phyloP scores from a whole-genome alignment of 2,329 filamentous ascomycete genomes.

The Aspergillus sp. region DNA sequence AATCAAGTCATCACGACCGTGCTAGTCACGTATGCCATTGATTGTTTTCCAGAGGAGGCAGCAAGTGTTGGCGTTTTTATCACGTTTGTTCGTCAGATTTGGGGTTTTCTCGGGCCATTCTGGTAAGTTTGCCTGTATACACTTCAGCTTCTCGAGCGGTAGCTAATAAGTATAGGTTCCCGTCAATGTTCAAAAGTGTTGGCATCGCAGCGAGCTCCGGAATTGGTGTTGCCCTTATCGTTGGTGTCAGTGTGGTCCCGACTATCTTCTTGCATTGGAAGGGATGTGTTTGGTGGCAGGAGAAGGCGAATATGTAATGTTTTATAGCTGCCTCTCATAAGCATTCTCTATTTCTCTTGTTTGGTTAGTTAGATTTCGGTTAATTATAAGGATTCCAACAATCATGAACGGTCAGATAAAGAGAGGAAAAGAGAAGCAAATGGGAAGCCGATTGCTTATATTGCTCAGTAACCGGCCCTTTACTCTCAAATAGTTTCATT shows the following conservation, averaged over 20 bases:
- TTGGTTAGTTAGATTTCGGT: no score
- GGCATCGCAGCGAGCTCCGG: constrained; percentile 26
- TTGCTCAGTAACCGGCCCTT: no score
- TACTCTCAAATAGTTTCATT: no score
- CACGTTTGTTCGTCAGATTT: constrained; percentile 46
- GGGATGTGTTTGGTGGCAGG: constrained; percentile 16
- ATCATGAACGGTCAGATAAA: no score
- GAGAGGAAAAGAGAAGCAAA: no score
- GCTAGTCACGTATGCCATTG: constrained; percentile 54
- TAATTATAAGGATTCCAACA: no score
- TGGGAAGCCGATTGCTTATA: no score
- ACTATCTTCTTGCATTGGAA: constrained; percentile 24
- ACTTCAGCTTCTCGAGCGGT: no score
- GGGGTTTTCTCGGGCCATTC: constrained; percentile 34
- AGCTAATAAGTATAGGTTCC: constrained; percentile 19
- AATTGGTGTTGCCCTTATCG: constrained; percentile 23
- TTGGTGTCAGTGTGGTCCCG: constrained; percentile 26
- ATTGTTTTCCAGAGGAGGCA: constrained; percentile 51
- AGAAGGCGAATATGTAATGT: background rate
- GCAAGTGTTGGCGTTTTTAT: constrained; percentile 57
- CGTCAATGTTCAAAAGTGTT: constrained; percentile 29
- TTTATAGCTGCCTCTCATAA: background rate
- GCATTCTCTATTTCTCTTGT: no score
- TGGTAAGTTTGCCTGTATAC: constrained; percentile 12
- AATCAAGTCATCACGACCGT: constrained; percentile 60